A percentile compares a stretch with the other conserved stretches of the same genome.
These are phyloP conservation scores for Antrodiella citrinella DNA, from an alignment of 768 basidiomycete genomes.

Conservation along the genomic window DNA sequence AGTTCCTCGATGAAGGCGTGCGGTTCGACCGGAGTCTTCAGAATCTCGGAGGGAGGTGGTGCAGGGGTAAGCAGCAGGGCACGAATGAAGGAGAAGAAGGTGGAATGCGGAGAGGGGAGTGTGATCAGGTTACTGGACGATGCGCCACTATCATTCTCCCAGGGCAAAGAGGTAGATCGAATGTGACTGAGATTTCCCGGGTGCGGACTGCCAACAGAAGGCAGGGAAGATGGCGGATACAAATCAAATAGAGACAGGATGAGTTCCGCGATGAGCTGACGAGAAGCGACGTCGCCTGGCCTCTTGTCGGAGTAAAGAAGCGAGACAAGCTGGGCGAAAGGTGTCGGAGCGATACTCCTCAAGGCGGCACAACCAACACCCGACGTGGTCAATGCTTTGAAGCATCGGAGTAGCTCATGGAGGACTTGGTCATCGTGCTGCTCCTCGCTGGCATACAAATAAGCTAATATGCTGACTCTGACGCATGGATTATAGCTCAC, in stretches of 20 bases:
- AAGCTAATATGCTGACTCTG: background rate
- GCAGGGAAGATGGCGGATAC: slow-evolving; percentile 66
- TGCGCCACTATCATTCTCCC: slow-evolving; percentile 40
- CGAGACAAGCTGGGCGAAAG: slow-evolving; percentile 75
- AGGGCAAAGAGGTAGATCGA: slow-evolving; percentile 37
- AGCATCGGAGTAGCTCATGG: slow-evolving; percentile 85
- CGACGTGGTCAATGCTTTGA: slow-evolving; percentile 90
- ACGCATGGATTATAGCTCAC: slow-evolving; percentile 34
- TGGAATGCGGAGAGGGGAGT: slow-evolving; percentile 67
- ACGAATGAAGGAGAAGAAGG: slow-evolving; percentile 65
- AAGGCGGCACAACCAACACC: slow-evolving; percentile 85
- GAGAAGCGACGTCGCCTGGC: slow-evolving; percentile 86
- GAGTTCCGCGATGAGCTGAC: slow-evolving; percentile 87
- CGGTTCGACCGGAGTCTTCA: slow-evolving; percentile 52
- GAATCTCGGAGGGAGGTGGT: slow-evolving; percentile 56
- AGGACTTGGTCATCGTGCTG: slow-evolving; percentile 95
- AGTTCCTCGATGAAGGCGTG: slow-evolving; percentile 77
- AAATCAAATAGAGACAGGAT: slow-evolving; percentile 84
- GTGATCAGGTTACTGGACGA: slow-evolving; percentile 45
- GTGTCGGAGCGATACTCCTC: slow-evolving; percentile 81
- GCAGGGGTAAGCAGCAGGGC: slow-evolving; percentile 67
- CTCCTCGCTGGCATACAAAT: slow-evolving; percentile 71
- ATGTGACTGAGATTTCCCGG: slow-evolving; percentile 19
- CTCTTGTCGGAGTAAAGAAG: slow-evolving; percentile 97
- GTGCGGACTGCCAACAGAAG: slow-evolving; percentile 34